A percentile compares a stretch with the other conserved stretches of the same genome.
phyloP scores from a whole-genome alignment of 306 rosid species.

The Quercus glauca region DNA sequence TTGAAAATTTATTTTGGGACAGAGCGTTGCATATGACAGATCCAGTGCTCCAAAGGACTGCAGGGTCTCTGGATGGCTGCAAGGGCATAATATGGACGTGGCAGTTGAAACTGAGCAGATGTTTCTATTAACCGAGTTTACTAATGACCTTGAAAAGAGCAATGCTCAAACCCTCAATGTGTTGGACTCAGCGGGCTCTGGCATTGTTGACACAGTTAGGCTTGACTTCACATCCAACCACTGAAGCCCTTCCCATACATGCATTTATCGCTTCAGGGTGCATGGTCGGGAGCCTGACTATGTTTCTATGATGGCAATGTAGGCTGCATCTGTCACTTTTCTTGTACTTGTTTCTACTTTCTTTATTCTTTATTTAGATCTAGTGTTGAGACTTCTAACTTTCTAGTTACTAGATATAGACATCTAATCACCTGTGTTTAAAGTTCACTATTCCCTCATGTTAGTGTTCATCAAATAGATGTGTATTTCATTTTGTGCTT shows the following conservation, averaged over 20 bases:
- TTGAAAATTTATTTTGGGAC: no score
- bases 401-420: constrained; percentile 5
- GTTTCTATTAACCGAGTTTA: constrained; percentile 56
- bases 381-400: constrained; percentile 29
- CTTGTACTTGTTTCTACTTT: constrained; percentile 23
- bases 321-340: constrained; percentile 25
- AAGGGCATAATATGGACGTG: constrained; percentile 33
- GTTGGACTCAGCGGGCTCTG: constrained; percentile 36
- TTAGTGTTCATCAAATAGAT: constrained; percentile 19
- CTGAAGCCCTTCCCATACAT: constrained; percentile 85
- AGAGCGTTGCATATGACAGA: constrained; percentile 89
- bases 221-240: constrained; percentile 85
- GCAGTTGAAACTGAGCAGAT: constrained; percentile 39
- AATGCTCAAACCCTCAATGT: constrained; percentile 84
- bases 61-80: constrained; percentile 89
- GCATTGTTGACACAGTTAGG: constrained; percentile 63
- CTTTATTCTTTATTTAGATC: constrained; percentile 30
- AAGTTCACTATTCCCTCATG: neutral
- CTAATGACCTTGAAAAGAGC: constrained; percentile 86
- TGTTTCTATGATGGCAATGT: constrained; percentile 57
- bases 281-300: constrained; percentile 75
- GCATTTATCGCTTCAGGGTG: constrained; percentile 90
- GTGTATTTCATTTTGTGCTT: constrained; percentile 38
- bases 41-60: constrained; percentile 89
- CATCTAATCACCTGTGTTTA: neutral